Evolutionary conservation across 2,329 filamentous ascomycete genomes (phyloP), one percentile per base, ranked within the genome.

Genomic region (Aureobasidium melanogenum): DNA sequence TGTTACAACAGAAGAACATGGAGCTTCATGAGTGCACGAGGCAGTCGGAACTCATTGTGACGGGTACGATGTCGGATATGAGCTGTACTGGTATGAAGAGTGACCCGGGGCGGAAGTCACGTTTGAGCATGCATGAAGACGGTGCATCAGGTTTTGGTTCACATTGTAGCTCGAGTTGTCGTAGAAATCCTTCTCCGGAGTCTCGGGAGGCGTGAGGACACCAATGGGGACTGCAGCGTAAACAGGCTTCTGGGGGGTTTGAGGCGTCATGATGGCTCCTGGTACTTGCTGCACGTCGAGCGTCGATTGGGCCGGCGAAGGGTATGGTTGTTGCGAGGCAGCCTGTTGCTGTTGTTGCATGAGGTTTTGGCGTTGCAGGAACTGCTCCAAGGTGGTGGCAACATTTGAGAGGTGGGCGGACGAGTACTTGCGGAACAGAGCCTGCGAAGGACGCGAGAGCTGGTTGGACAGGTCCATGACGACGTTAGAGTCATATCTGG

Each of bases 151-250:
- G 30, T 63, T 61, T 50, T 69, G 67, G 55, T 66, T 66, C 41
- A 65, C 56, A 52, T 64, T 66, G 60, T 70, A 70, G 43, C 38
- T 60, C 19, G 50, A 19, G 39, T 61, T 63, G 62, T 61, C 60
- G 58, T 67, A 64, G 52, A 68, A 67, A 62, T 78, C 76, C 64
- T 76, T 76, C 64, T 93, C 89, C 5, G 90, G 90, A 0, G 90
- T 94, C 71, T 94, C 93, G 1, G 90, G 90, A 28, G 90, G 90
- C 17, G 90, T 94, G 66, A 92, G 82, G 74, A 91, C 91, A 62
- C 89, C 90, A 66, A 90, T 83, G 39, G 85, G 84, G 65, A 85
- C 81, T 56, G 83, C 77, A 56, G 82, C 79, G 66, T 85, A 86
- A 63, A 86, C 84, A 54, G 82, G 83, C 78, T 93, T 93, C 70